A percentile compares a stretch with the other conserved stretches of the same genome.
phyloP scores from a whole-genome alignment of 306 rosid genomes.

The Cicer cuneatum region DNA sequence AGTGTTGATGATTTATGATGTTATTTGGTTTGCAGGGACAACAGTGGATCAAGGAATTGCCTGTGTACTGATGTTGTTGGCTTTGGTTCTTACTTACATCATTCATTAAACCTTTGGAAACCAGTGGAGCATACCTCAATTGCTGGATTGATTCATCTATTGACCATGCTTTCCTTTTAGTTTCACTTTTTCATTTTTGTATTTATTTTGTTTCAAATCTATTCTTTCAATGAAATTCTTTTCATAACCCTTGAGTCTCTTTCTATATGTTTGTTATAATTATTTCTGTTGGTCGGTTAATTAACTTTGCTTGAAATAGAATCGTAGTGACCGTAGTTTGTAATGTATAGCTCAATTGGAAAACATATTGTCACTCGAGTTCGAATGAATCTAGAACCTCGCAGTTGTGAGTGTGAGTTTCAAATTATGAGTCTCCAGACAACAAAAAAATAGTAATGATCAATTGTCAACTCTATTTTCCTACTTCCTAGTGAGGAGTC shows the following conservation, averaged over 20 bases:
- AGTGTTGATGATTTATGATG: conserved; percentile 12
- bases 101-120: conserved; percentile 53
- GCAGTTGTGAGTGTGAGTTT: too few relatives aligned
- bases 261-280: not conserved
- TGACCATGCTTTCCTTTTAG: conserved; percentile 4
- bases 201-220: conserved; percentile 40
- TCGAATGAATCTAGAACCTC: too few relatives aligned
- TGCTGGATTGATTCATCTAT: conserved; percentile 29
- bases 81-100: conserved; percentile 63
- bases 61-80: conserved; percentile 53
- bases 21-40: conserved; percentile 46
- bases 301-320: not conserved
- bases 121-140: conserved; percentile 16
- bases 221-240: conserved; percentile 53
- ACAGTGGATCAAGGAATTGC: conserved; percentile 61
- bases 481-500: not conserved
- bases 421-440: too few relatives aligned
- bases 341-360: too few relatives aligned
- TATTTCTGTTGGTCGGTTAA: not conserved
- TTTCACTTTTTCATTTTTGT: not conserved
- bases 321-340: too few relatives aligned
- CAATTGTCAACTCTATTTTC: not conserved
- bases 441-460: not conserved
- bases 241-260: not conserved
- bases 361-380: too few relatives aligned